A percentile compares a stretch with the other conserved stretches of the same genome.
These are phyloP conservation scores for Suhomyces emberorum DNA, from an alignment of 805 yeast species.

Conservation along the genomic window DNA sequence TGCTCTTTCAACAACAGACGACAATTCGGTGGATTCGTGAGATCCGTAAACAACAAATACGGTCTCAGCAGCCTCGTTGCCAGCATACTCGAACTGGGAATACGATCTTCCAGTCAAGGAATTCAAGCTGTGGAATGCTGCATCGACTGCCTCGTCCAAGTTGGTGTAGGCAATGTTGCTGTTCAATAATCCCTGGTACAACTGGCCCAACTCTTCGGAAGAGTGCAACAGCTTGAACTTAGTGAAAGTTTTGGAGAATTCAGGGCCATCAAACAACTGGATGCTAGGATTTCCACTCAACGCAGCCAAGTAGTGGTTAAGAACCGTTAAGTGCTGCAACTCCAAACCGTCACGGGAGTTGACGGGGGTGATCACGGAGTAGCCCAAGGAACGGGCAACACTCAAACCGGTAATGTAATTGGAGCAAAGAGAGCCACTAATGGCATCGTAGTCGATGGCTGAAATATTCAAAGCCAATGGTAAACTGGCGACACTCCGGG, in stretches of 20 bases:
- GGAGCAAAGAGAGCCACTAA: slow-evolving; percentile 50
- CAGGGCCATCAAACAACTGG: slow-evolving; percentile 79
- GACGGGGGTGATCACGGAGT: slow-evolving; percentile 69
- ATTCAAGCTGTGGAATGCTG: slow-evolving; percentile 52
- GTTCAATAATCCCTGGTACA: slow-evolving; percentile 36
- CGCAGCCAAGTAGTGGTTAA: slow-evolving; percentile 59
- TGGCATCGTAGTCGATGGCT: slow-evolving; percentile 66
- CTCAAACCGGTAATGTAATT: slow-evolving; percentile 62
- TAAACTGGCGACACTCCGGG: slow-evolving; percentile 22
- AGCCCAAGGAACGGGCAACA: slow-evolving; percentile 59
- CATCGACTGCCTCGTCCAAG: slow-evolving; percentile 37
- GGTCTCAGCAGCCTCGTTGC: slow-evolving; percentile 57
- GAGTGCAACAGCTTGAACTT: slow-evolving; percentile 44
- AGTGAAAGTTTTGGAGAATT: slow-evolving; percentile 51
- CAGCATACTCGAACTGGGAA: slow-evolving; percentile 67
- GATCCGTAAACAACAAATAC: slow-evolving; percentile 86
- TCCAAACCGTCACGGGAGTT: slow-evolving; percentile 46
- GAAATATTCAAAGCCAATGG: slow-evolving; percentile 74
- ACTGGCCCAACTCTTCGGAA: slow-evolving; percentile 37
- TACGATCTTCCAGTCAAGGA: slow-evolving; percentile 50
- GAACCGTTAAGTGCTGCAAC: slow-evolving; percentile 62
- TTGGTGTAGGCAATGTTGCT: slow-evolving; percentile 17
- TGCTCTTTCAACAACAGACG: slow-evolving; percentile 39
- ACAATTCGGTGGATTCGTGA: slow-evolving; percentile 54
- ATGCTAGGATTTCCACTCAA: slow-evolving; percentile 53